Conservation (phyloP, 2,329 filamentous ascomycete species). For the Alternaria angustiovoidea region DNA sequence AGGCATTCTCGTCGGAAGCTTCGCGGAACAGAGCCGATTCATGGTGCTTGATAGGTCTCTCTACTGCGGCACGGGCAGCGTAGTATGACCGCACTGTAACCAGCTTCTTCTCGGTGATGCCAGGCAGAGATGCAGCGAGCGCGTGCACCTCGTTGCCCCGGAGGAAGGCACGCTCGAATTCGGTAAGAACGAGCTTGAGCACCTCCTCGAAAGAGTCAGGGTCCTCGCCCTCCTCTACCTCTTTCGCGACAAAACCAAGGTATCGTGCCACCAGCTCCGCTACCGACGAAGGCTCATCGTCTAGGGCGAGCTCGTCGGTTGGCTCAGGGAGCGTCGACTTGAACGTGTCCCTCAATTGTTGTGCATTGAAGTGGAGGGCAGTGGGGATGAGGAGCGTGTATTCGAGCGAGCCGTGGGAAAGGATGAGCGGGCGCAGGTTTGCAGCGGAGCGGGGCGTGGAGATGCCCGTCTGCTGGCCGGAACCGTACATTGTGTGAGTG, state of each 20-base stretch:
- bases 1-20: constrained; percentile 81
- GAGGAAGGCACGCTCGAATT: constrained; percentile 95
- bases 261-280: constrained; percentile 92
- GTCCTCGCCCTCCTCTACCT: constrained; percentile 93
- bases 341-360: constrained; percentile 92
- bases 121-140: constrained; percentile 82
- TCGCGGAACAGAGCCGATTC: constrained; percentile 93
- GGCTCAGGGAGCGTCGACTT: constrained; percentile 82
- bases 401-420: constrained; percentile 94
- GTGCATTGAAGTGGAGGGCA: constrained; percentile 93
- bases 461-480: constrained; percentile 92
- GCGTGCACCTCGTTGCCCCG: constrained; percentile 96
- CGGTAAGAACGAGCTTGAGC: constrained; percentile 88
- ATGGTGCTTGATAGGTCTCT: constrained; percentile 87
- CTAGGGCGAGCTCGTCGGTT: constrained; percentile 96
- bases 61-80: constrained; percentile 81
- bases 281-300: constrained; percentile 98
- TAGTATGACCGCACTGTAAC: constrained; percentile 92
- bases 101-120: constrained; percentile 92
- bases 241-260: constrained; percentile 85
- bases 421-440: constrained; percentile 87
- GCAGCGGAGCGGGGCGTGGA: constrained; percentile 94
- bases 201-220: constrained; percentile 92
- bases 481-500: constrained; percentile 73
- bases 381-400: constrained; percentile 96